Conservation (phyloP, 2,329 filamentous ascomycete species). For the Fusarium sp. region DNA sequence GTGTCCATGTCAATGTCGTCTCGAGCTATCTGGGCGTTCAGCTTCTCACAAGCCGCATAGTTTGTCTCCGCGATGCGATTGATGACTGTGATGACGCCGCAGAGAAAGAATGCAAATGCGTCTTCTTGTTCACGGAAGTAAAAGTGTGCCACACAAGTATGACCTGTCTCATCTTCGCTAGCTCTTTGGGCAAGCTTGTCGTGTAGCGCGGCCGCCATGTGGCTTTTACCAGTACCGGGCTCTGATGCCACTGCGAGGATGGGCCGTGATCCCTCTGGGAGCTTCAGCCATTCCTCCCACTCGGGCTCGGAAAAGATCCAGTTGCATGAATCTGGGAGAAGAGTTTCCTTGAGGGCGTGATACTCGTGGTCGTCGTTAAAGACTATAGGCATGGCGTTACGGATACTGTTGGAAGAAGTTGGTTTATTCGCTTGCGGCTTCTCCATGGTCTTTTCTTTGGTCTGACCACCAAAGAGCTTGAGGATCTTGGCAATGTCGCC, state of each 20-base stretch:
- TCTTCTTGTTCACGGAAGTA: slow-evolving; percentile 50
- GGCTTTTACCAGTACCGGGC: slow-evolving; percentile 48
- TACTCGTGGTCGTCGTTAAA: slow-evolving; percentile 41
- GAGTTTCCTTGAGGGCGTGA: slow-evolving; percentile 40
- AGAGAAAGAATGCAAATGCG: slow-evolving; percentile 32
- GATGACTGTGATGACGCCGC: slow-evolving; percentile 41
- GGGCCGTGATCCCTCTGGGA: neutral
- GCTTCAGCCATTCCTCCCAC: slow-evolving; percentile 43
- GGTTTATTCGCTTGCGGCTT: slow-evolving; percentile 36
- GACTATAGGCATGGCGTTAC: slow-evolving; percentile 37
- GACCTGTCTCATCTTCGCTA: slow-evolving; percentile 14
- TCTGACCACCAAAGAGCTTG: slow-evolving; percentile 37
- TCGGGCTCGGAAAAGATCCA: slow-evolving; percentile 44
- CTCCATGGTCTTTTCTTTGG: slow-evolving; percentile 19
- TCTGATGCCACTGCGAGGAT: slow-evolving; percentile 44
- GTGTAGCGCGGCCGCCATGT: slow-evolving; percentile 40
- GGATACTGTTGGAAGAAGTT: slow-evolving; percentile 31
- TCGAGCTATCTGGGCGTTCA: slow-evolving; percentile 41
- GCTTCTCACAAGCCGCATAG: slow-evolving; percentile 42
- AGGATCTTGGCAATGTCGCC: slow-evolving; percentile 43
- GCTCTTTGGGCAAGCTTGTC: slow-evolving; percentile 29
- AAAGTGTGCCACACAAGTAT: slow-evolving; percentile 45
- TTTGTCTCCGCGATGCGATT: slow-evolving; percentile 46
- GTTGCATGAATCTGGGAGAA: slow-evolving; percentile 43
- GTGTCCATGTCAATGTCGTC: slow-evolving; percentile 30